A percentile compares a stretch with the other conserved stretches of the same genome.
Evolutionary conservation across 2,329 filamentous ascomycete genomes (phyloP).

Genomic region (Epichloe sibirici): DNA sequence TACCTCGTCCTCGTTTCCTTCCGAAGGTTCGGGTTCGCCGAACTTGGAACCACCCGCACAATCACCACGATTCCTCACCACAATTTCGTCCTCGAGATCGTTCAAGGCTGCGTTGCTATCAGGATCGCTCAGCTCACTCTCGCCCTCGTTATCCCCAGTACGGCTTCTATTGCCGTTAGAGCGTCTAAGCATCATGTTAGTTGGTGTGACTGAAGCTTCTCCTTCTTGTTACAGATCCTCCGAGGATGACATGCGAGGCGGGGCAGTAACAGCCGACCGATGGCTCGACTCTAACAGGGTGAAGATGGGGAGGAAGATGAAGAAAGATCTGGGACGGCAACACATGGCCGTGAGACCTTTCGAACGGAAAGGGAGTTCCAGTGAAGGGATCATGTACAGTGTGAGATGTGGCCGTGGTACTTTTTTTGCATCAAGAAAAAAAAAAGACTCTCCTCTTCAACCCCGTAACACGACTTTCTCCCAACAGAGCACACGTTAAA

Average conservation of each 20-base stretch:
- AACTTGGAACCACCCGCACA: slow-evolving; percentile 18
- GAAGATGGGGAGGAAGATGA: too few species aligned
- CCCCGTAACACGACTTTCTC: neutral
- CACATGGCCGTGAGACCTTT: neutral
- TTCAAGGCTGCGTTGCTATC: slow-evolving; percentile 23
- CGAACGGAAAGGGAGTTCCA: neutral
- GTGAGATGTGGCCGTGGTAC: too few species aligned
- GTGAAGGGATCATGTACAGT: neutral
- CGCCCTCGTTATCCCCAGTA: slow-evolving; percentile 27
- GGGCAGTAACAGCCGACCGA: neutral
- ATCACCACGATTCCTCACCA: slow-evolving; percentile 34
- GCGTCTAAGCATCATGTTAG: slow-evolving; percentile 17
- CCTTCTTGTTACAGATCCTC: neutral
- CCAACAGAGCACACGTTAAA: neutral
- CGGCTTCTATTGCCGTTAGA: slow-evolving; percentile 17
- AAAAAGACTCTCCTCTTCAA: neutral
- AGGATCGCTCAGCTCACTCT: slow-evolving; percentile 32
- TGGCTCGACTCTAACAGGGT: neutral
- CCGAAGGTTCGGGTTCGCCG: slow-evolving; percentile 12
- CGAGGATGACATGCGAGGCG: neutral
- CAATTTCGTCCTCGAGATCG: slow-evolving; percentile 39
- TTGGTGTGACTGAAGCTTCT: slow-evolving; percentile 1
- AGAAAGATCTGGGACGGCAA: neutral
- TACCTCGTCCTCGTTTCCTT: slow-evolving; percentile 28
- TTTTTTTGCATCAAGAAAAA: neutral